A percentile compares a stretch with the other conserved stretches of the same genome.
Evolutionary conservation across 2,329 filamentous ascomycete species (phyloP).

Genomic region (Lachnellula hyalina): DNA sequence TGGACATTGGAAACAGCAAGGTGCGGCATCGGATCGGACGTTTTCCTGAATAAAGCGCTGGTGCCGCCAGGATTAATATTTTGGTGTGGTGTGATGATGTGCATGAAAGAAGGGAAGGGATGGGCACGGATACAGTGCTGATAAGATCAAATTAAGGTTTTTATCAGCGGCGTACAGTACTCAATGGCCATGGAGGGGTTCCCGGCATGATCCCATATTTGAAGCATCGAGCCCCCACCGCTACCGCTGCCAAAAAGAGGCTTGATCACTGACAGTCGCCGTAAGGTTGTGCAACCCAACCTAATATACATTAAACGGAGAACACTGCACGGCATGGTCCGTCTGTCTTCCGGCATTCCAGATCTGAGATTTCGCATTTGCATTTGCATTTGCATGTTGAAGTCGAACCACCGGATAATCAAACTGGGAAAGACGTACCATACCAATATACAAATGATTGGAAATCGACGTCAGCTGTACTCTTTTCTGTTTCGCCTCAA

Average conservation of each 20-base stretch:
- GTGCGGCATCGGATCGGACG: not conserved
- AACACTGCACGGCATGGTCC: not conserved
- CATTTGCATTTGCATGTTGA: not conserved
- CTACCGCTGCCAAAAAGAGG: not conserved
- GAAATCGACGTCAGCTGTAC: not conserved
- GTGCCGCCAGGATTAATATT: conserved; percentile 1
- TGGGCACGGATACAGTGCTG: not conserved
- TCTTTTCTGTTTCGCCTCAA: not conserved
- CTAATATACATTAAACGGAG: not conserved
- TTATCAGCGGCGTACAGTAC: not conserved
- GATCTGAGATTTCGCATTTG: too few species aligned
- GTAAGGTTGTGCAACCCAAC: not conserved
- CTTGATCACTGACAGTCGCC: not conserved
- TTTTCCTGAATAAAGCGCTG: not conserved
- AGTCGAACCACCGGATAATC: not conserved
- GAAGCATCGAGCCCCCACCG: not conserved
- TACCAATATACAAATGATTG: not conserved
- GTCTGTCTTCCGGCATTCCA: not conserved
- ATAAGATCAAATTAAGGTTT: conserved; percentile 1
- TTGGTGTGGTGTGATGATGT: not conserved
- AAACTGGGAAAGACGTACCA: not conserved
- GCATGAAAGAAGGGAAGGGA: not conserved
- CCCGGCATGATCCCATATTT: not conserved
- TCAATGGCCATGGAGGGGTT: not conserved
- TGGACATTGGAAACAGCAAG: not conserved